phyloP scores from a whole-genome alignment of 768 basidiomycete genomes.

The Gloeopeniophorella convolvens region DNA sequence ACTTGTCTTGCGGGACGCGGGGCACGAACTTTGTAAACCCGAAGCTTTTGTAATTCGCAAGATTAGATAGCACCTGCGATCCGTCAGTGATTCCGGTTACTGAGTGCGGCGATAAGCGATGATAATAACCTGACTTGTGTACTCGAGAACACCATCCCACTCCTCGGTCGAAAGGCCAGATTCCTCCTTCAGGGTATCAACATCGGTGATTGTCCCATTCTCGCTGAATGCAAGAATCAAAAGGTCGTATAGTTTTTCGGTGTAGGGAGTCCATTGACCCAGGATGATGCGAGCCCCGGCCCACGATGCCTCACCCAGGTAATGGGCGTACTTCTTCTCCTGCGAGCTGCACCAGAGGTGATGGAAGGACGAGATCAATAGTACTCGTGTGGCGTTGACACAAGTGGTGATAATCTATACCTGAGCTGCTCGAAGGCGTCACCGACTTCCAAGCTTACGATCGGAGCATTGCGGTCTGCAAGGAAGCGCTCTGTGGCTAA shows the following conservation, averaged over 20 bases:
- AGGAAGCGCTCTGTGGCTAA: constrained; percentile 53
- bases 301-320: constrained; percentile 68
- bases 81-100: neutral
- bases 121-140: constrained; percentile 57
- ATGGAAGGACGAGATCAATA: neutral
- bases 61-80: constrained; percentile 47
- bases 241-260: constrained; percentile 61
- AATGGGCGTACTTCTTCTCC: constrained; percentile 79
- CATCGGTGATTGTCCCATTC: constrained; percentile 49
- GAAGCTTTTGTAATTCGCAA: constrained; percentile 74
- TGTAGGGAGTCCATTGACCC: constrained; percentile 76
- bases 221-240: constrained; percentile 64
- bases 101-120: neutral
- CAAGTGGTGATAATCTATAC: constrained; percentile 28
- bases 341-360: constrained; percentile 39
- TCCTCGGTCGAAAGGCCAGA: constrained; percentile 52
- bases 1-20: constrained; percentile 53
- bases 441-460: constrained; percentile 64
- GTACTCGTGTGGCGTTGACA: neutral
- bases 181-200: constrained; percentile 43
- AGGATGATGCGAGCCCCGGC: constrained; percentile 80
- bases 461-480: constrained; percentile 69
- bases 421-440: constrained; percentile 65
- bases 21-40: constrained; percentile 86
- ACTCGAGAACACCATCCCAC: constrained; percentile 68